phyloP scores from a whole-genome alignment of 495 filamentous ascomycete genomes.

The Tuber indicum region DNA sequence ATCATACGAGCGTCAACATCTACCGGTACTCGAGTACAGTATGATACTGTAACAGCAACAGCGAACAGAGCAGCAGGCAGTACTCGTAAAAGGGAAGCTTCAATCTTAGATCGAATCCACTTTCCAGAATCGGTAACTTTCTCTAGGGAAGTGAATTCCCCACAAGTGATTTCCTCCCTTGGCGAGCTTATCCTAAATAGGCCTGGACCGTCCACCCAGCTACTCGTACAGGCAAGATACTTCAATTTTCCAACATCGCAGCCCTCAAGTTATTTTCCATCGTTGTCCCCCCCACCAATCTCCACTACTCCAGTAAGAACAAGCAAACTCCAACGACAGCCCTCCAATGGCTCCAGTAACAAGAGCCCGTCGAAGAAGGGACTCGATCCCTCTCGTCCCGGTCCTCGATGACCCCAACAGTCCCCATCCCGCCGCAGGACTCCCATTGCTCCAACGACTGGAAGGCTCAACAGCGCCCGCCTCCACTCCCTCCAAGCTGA shows the following conservation, averaged over 20 bases:
- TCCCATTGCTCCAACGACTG: not conserved
- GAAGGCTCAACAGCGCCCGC: not conserved
- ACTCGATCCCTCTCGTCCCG: not conserved
- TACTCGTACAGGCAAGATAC: too few relatives aligned
- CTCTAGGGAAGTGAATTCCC: not conserved
- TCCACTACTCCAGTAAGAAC: not conserved
- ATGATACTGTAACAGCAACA: not conserved
- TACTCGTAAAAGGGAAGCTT: not conserved
- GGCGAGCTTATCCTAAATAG: conserved; percentile 6
- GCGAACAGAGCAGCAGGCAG: not conserved
- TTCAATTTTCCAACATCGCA: not conserved
- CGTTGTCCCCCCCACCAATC: not conserved
- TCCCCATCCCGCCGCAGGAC: not conserved
- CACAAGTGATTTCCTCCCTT: not conserved
- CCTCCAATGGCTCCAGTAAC: conserved; percentile 29
- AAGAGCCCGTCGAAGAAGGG: conserved; percentile 15
- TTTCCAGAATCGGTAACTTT: not conserved
- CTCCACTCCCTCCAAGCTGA: not conserved
- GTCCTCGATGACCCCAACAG: not conserved
- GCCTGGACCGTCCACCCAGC: not conserved
- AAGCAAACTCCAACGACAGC: not conserved
- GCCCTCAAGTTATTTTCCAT: not conserved
- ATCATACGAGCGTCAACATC: not conserved
- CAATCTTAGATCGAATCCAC: not conserved
- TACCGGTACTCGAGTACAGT: not conserved